Evolutionary conservation across 441 rosid species (phyloP), one percentile per base, ranked within the genome.

Genomic region (Brassica balearica): DNA sequence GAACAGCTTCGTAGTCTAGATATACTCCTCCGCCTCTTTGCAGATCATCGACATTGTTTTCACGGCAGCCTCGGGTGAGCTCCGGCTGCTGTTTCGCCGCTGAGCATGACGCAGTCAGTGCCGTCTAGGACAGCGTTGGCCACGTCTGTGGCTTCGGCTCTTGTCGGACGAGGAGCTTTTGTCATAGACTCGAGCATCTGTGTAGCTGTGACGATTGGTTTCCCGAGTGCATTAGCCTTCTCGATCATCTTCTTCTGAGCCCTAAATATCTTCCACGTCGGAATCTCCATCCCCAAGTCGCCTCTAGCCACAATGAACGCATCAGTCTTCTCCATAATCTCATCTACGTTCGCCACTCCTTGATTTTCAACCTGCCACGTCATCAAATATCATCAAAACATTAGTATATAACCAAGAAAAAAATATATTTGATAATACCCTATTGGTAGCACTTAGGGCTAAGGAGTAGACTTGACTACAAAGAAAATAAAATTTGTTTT

Each of bases 221-320:
- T 90, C 10, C 95, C 91, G 32, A 80, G 83, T 56, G 83, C 82
- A 53, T 88, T 90, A 41, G 89, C 87, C 73, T 83, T 88, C 65
- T 51, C 43, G 38, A 88, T 90, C 94, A 90, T 90, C 77, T 83
- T 36, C 74, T 88, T 90, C 76, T 90, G 92, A 15, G 94, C 92
- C 6, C 83, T 79, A 23, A 90, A 88, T 58, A 88, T 90, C 87
- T 87, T 90, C 83, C 88, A 92, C 0, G 84, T 87, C 0, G 92
- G 91, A 29, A 87, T 88, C 81, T 90, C 94, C 92, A 90, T 88
- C 29, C 94, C 94, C 0, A 90, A 78, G 77, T 88, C 92, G 12
- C 91, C 94, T 53, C 92, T 83, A 60, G 92, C 94, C 70, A 90
- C 94, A 91, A 90, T 90, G 71, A 88, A 87, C 25, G 94, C 91